Evolutionary conservation across 306 rosid species (phyloP).

Genomic region (Quercus engelmannii): DNA sequence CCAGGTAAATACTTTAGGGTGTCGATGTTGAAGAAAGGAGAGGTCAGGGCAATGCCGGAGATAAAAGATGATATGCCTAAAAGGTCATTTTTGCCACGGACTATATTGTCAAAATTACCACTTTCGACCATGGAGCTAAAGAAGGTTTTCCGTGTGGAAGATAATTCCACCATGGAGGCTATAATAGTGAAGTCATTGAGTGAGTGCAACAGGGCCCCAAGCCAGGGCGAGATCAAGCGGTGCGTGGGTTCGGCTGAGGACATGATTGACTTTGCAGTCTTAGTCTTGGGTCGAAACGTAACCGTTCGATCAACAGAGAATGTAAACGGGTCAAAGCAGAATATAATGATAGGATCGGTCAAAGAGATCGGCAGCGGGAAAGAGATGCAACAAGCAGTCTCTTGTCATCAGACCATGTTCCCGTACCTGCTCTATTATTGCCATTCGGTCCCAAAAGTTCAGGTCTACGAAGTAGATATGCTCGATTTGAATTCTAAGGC

Average conservation of each 20-base stretch:
- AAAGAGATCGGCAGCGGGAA: conserved; percentile 39
- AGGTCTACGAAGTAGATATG: conserved; percentile 41
- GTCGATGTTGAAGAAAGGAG: no score
- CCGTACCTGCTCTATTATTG: conserved; percentile 47
- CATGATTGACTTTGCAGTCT: conserved; percentile 41
- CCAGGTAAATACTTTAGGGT: no score
- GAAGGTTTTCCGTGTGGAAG: conserved; percentile 26
- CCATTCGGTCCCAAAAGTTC: conserved; percentile 39
- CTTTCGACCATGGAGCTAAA: no score
- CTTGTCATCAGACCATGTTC: conserved; percentile 46
- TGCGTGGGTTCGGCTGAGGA: conserved; percentile 52
- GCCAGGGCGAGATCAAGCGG: conserved; percentile 34
- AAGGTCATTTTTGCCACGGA: no score
- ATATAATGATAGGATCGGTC: conserved; percentile 34
- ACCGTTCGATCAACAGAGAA: conserved; percentile 23
- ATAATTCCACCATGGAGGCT: conserved; percentile 21
- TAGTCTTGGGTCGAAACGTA: conserved; percentile 31
- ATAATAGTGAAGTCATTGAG: conserved; percentile 19
- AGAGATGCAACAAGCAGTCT: conserved; percentile 31
- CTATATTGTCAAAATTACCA: no score
- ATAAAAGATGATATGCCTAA: no score
- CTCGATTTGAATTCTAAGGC: conserved; percentile 2
- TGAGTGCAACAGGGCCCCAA: conserved; percentile 46
- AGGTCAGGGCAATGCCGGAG: no score
- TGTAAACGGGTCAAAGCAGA: conserved; percentile 25